Evolutionary conservation across 2,329 filamentous ascomycete species (phyloP).

Genomic region (Hymenoscyphus albidus): DNA sequence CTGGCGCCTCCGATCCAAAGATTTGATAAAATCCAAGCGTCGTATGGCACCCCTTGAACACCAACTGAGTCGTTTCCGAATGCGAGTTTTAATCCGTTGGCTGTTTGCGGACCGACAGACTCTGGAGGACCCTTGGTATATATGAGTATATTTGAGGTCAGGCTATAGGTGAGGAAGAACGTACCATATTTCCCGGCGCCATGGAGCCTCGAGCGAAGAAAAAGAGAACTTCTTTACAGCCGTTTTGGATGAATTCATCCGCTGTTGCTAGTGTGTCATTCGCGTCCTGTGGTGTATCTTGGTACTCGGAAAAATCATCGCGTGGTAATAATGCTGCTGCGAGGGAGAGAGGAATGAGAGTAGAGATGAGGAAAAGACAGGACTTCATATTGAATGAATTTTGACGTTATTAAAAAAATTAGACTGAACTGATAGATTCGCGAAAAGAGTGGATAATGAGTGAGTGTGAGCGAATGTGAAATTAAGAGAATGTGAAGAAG

Average conservation of each 20-base stretch:
- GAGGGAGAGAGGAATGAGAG: not conserved
- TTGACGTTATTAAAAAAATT: not conserved
- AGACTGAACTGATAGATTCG: not conserved
- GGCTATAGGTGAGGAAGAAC: not conserved
- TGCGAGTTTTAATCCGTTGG: conserved; percentile 17
- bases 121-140: not conserved
- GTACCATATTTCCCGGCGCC: conserved; percentile 44
- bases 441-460: not conserved
- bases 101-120: not conserved
- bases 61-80: conserved; percentile 21
- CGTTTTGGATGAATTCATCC: conserved; percentile 18
- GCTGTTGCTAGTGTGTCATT: not conserved
- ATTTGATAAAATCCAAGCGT: conserved; percentile 20
- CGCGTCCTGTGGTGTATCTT: too few species aligned
- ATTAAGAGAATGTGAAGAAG: too few species aligned
- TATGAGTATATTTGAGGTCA: not conserved
- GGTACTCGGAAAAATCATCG: not conserved
- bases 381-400: not conserved
- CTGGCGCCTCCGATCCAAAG: conserved; percentile 12
- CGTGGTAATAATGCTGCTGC: not conserved
- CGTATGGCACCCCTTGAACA: conserved; percentile 33
- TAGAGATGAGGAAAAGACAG: not conserved
- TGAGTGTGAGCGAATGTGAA: too few species aligned
- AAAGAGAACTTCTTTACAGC: conserved; percentile 42
- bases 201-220: conserved; percentile 46